phyloP scores from a whole-genome alignment of 1,284 basidiomycete genomes.

The Earliella scabrosa region DNA sequence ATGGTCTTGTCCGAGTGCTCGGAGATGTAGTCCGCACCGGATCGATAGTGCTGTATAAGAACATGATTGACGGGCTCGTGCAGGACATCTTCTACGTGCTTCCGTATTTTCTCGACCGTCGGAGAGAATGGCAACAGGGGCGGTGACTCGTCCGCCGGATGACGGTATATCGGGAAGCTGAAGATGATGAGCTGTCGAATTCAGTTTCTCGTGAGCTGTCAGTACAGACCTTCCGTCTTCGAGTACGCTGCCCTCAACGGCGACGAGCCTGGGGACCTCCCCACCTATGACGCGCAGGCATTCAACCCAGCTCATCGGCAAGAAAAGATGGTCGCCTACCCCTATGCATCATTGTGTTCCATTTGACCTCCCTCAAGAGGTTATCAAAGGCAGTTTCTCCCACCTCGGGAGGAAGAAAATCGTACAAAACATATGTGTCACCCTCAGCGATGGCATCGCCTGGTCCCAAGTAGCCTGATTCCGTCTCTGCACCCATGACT shows the following conservation, averaged over 20 bases:
- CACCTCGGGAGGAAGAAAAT: slow-evolving; percentile 58
- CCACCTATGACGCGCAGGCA: slow-evolving; percentile 52
- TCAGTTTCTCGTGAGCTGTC: not conserved
- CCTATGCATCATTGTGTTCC: slow-evolving; percentile 74
- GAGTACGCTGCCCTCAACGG: slow-evolving; percentile 66
- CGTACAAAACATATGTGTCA: slow-evolving; percentile 58
- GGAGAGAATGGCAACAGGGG: slow-evolving; percentile 65
- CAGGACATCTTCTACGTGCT: slow-evolving; percentile 57
- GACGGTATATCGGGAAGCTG: slow-evolving; percentile 77
- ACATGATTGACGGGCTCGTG: slow-evolving; percentile 75
- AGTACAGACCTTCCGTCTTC: slow-evolving; percentile 62
- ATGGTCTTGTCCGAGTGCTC: slow-evolving; percentile 85
- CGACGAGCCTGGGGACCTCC: slow-evolving; percentile 75
- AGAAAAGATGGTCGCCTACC: slow-evolving; percentile 42
- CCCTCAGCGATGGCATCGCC: slow-evolving; percentile 61
- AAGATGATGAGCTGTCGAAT: not conserved
- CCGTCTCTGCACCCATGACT: no score
- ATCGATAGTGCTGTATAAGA: slow-evolving; percentile 76
- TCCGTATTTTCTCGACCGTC: slow-evolving; percentile 64
- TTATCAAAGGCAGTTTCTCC: slow-evolving; percentile 58
- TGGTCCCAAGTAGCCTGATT: slow-evolving; percentile 31
- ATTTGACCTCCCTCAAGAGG: slow-evolving; percentile 64
- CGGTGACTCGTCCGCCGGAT: slow-evolving; percentile 77
- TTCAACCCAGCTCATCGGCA: not conserved
- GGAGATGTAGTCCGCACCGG: slow-evolving; percentile 77